phyloP scores from a whole-genome alignment of 495 filamentous ascomycete species.

The Alectoria sarmentosa region DNA sequence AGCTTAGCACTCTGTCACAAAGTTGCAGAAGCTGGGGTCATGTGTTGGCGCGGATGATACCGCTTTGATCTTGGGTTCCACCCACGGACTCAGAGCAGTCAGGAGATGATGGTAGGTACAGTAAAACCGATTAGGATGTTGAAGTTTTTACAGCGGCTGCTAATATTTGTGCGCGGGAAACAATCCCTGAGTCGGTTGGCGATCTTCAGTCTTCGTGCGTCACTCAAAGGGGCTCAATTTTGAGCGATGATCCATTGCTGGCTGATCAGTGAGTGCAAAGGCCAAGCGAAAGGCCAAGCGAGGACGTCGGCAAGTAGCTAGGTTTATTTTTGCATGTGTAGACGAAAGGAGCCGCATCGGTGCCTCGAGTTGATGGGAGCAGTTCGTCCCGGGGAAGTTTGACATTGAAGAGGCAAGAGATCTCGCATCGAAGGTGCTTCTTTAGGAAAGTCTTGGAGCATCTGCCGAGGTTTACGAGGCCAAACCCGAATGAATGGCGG shows the following conservation, averaged over 20 bases:
- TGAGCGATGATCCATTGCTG: background rate
- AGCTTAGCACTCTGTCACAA: background rate
- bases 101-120: background rate
- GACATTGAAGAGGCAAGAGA: background rate
- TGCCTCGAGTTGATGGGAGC: background rate
- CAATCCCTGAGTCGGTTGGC: background rate
- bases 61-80: background rate
- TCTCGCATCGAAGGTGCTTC: background rate
- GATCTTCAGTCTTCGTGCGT: background rate
- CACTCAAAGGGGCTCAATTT: constrained; percentile 12
- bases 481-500: background rate
- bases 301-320: background rate
- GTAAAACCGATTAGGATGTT: background rate
- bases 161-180: constrained; percentile 1
- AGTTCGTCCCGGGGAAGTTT: background rate
- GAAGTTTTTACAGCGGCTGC: constrained; percentile 8
- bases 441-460: background rate
- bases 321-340: background rate
- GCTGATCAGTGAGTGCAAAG: background rate
- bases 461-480: background rate
- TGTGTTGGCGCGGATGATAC: background rate
- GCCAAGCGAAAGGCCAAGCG: background rate
- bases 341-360: background rate
- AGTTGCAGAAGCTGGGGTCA: background rate
- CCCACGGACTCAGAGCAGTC: background rate